Percentiles rank a stretch among this genome's conserved stretches.
Conservation (phyloP, 352 stramenopile genomes). For the Phytophthora pseudosyringae region DNA sequence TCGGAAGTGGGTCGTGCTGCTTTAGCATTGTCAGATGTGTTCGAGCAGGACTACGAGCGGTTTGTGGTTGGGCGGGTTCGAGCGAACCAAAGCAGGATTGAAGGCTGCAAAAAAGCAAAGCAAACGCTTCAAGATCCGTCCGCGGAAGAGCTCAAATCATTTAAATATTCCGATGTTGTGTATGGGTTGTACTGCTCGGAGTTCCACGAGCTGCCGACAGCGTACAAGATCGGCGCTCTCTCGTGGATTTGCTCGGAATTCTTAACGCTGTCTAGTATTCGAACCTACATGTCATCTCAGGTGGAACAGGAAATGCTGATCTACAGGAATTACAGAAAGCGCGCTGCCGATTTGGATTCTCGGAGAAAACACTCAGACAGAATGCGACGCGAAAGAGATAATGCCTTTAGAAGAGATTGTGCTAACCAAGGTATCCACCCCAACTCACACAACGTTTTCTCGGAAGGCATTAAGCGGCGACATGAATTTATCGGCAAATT, state of each 20-base stretch:
- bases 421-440: slow-evolving; percentile 67
- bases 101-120: slow-evolving; percentile 59
- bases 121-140: slow-evolving; percentile 32
- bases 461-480: slow-evolving; percentile 64
- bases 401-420: slow-evolving; percentile 63
- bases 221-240: slow-evolving; percentile 67
- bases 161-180: slow-evolving; percentile 64
- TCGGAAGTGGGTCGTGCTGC: slow-evolving; percentile 76
- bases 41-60: slow-evolving; percentile 83
- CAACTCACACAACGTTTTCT: slow-evolving; percentile 74
- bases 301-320: slow-evolving; percentile 69
- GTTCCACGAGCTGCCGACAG: slow-evolving; percentile 69
- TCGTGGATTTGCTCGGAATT: slow-evolving; percentile 76
- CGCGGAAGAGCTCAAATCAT: slow-evolving; percentile 31
- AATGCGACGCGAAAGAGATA: slow-evolving; percentile 61
- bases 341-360: slow-evolving; percentile 57
- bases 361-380: slow-evolving; percentile 58
- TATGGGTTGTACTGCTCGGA: slow-evolving; percentile 76
- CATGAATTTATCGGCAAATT: slow-evolving; percentile 72
- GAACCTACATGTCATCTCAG: slow-evolving; percentile 61
- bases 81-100: slow-evolving; percentile 62
- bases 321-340: slow-evolving; percentile 57
- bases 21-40: slow-evolving; percentile 77
- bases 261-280: slow-evolving; percentile 60
- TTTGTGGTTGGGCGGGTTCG: slow-evolving; percentile 67